phyloP scores from a whole-genome alignment of 78 protist species.

The Cavenderia fasciculata region DNA sequence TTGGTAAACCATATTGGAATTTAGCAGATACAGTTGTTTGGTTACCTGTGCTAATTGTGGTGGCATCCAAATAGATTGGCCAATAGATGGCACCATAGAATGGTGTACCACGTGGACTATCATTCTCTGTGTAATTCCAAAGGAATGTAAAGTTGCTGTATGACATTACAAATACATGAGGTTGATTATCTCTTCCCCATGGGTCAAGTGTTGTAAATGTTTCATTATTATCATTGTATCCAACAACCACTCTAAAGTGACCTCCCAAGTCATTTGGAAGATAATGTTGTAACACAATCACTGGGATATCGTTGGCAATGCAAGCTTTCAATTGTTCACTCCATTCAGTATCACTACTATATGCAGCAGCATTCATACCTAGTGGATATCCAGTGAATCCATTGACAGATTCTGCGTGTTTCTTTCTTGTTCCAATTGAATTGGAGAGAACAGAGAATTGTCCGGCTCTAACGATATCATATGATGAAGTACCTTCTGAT shows the following conservation, averaged over 20 bases:
- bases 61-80: neutral
- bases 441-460: conserved; percentile 33
- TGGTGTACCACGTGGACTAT: conserved; percentile 42
- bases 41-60: neutral
- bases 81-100: conserved; percentile 31
- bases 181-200: conserved; percentile 63
- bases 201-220: conserved; percentile 27
- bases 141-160: neutral
- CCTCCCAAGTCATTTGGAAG: conserved; percentile 23
- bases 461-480: conserved; percentile 36
- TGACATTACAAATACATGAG: conserved; percentile 6
- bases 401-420: neutral
- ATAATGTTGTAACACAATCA: conserved; percentile 24
- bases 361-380: conserved; percentile 29
- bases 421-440: conserved; percentile 14
- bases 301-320: conserved; percentile 19
- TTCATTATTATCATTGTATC: conserved; percentile 29
- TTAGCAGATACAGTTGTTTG: conserved; percentile 3
- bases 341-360: conserved; percentile 19
- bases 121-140: conserved; percentile 51
- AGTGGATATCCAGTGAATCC: conserved; percentile 27
- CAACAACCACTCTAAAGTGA: conserved; percentile 54
- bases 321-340: conserved; percentile 10
- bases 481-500: conserved; percentile 28
- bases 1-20: neutral